Evolutionary conservation across 2,329 filamentous ascomycete species (phyloP).

Genomic region (Coniochaeta hoffmannii): DNA sequence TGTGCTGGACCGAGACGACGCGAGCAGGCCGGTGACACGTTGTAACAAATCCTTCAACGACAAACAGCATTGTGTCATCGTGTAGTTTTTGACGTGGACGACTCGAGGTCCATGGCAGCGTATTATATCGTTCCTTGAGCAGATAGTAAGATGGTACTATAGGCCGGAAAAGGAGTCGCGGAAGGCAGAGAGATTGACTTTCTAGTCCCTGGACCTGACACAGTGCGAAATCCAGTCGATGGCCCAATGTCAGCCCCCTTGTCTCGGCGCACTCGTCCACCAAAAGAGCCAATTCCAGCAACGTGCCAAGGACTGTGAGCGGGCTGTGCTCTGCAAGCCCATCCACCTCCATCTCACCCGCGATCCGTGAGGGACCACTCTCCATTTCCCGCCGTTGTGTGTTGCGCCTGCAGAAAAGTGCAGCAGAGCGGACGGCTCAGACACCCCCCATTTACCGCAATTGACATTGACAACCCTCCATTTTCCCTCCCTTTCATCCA

Average conservation of each 20-base stretch:
- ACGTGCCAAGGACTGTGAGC: background rate
- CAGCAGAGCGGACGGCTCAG: background rate
- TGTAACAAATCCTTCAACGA: background rate
- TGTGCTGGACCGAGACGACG: background rate
- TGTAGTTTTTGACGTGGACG: background rate
- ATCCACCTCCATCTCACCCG: background rate
- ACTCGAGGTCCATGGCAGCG: background rate
- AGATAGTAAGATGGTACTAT: too few species aligned
- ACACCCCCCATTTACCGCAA: constrained; percentile 4
- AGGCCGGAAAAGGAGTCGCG: background rate
- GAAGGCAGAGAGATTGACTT: background rate
- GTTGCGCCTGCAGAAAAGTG: background rate
- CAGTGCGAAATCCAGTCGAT: background rate
- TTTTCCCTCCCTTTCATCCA: background rate
- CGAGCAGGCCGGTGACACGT: background rate
- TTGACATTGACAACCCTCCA: background rate
- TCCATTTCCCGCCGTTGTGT: background rate
- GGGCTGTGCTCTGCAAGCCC: background rate
- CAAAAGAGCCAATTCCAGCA: background rate
- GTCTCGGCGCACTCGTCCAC: background rate
- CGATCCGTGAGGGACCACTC: background rate
- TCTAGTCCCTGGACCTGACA: background rate
- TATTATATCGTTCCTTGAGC: background rate
- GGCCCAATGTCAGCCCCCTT: background rate
- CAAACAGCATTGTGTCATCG: background rate